Base-by-base conservation (phyloP, 148 eudicot species). In the Polygonum aviculare region DNA sequence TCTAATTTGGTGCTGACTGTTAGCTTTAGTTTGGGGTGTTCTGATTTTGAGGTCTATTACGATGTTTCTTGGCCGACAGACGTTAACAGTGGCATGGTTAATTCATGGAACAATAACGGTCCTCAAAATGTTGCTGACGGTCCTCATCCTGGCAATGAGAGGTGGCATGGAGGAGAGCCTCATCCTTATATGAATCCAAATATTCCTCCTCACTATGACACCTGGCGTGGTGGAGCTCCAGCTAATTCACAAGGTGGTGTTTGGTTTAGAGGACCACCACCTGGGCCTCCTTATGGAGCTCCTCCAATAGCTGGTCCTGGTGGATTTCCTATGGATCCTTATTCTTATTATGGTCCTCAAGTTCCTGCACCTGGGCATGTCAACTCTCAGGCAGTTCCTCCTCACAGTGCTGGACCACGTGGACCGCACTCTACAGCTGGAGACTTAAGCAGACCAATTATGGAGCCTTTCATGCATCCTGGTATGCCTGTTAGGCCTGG, bases 261-360 rank as follows among this genome's bases (percentile, higher is more conserved):
- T 76, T 94, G 97, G 98, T 92, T 83, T 77, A 84, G 97, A 79
- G 97, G 93, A 76, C 98, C 92, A 77, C 96, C 91, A 77, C 96
- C 91, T 18, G 88, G 82, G 14, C 91, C 85, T 52, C 95, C 96
- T 19, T 93, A 88, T 89, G 90, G 86, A 70, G 79, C 84, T 41
- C 94, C 93, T 36, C 45, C 48, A 16, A 38, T 41, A 47, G 78
- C 83, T 65, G 82, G 78, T 81, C 96, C 96, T 26, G 88, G 93
- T 74, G 94, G 93, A 69, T 95, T 87, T 79, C 93, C 89, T 8
- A 81, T 92, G 85, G 99, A 95, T 70, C 96, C 91, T 36, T 95
- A 79, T 83, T 91, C 96, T 76, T 93, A 88, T 73, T 95, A 83
- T 86, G 86, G 80, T 44, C 90, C 96, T 69, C 97, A 86, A 75